phyloP scores from a whole-genome alignment of 306 rosid species.

The Mimosa pudica region DNA sequence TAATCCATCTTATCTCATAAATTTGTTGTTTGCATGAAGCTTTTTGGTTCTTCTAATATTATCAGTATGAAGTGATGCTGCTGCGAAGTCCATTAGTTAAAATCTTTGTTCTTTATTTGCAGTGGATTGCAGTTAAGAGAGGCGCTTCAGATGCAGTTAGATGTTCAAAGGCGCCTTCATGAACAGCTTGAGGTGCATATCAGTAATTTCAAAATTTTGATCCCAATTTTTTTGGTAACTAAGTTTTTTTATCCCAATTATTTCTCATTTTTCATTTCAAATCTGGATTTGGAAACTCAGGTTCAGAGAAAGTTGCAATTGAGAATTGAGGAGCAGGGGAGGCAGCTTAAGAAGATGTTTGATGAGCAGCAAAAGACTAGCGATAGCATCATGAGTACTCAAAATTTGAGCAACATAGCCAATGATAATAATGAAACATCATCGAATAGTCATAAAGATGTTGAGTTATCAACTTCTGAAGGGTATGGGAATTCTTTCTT shows the following conservation, averaged over 20 bases:
- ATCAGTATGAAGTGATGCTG: constrained; percentile 1
- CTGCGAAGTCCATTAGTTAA: not conserved
- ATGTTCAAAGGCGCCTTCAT: constrained; percentile 86
- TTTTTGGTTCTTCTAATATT: constrained; percentile 17
- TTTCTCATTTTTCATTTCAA: constrained; percentile 4
- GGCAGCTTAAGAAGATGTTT: constrained; percentile 54
- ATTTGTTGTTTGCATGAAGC: not conserved
- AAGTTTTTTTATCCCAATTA: not conserved
- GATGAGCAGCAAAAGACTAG: constrained; percentile 52
- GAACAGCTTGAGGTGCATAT: constrained; percentile 83
- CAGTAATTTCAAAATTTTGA: not conserved
- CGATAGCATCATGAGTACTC: constrained; percentile 31
- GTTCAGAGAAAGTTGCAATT: constrained; percentile 52
- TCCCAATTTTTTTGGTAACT: not conserved
- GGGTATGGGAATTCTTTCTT: constrained; percentile 36
- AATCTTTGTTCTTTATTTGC: constrained; percentile 29
- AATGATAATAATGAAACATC: constrained; percentile 30
- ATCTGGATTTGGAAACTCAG: constrained; percentile 38
- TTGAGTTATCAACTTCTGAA: constrained; percentile 34
- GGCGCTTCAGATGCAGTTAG: constrained; percentile 83
- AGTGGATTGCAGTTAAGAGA: constrained; percentile 85
- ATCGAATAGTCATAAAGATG: constrained; percentile 34
- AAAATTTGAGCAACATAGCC: constrained; percentile 11
- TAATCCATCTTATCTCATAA: constrained; percentile 37
- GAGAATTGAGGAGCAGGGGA: constrained; percentile 64